Conservation (phyloP, 805 yeast species). For the Debaryomyces castellii region DNA sequence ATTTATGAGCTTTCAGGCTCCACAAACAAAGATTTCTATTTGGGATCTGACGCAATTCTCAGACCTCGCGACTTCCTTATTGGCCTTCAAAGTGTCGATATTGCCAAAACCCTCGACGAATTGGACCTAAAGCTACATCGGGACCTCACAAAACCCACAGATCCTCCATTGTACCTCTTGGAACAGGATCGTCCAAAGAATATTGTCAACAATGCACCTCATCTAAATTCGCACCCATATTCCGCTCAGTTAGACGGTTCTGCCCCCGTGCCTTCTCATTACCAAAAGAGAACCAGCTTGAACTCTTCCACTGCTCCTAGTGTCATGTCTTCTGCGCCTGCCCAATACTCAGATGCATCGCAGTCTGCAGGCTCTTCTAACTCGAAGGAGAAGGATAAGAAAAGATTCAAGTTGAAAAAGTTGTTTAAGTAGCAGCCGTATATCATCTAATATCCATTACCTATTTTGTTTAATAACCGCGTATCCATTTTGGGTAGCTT, state of each 20-base stretch:
- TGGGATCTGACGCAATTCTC: slow-evolving; percentile 78
- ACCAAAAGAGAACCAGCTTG: slow-evolving; percentile 18
- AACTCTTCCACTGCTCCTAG: not conserved
- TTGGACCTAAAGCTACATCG: slow-evolving; percentile 38
- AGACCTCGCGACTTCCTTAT: slow-evolving; percentile 52
- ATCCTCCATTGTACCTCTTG: slow-evolving; percentile 45
- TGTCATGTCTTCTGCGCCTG: not conserved
- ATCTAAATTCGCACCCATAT: slow-evolving; percentile 9
- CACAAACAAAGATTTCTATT: slow-evolving; percentile 67
- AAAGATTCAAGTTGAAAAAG: slow-evolving; percentile 46
- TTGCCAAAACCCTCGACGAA: slow-evolving; percentile 36
- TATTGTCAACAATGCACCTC: slow-evolving; percentile 7
- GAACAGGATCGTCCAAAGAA: slow-evolving; percentile 26
- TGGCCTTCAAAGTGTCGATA: slow-evolving; percentile 42
- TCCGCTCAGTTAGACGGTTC: not conserved
- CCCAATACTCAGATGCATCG: slow-evolving; percentile 1
- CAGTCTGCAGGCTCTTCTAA: slow-evolving; percentile 6
- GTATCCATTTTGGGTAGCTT: not conserved
- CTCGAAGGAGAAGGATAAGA: slow-evolving; percentile 29
- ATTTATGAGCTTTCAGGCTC: slow-evolving; percentile 65
- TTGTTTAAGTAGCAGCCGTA: slow-evolving; percentile 33
- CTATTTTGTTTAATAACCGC: not conserved
- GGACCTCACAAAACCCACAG: slow-evolving; percentile 25
- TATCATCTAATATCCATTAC: too few species aligned
- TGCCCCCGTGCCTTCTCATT: slow-evolving; percentile 21